phyloP scores from a whole-genome alignment of 805 yeast genomes.

The Grigorovia transvaalensis region DNA sequence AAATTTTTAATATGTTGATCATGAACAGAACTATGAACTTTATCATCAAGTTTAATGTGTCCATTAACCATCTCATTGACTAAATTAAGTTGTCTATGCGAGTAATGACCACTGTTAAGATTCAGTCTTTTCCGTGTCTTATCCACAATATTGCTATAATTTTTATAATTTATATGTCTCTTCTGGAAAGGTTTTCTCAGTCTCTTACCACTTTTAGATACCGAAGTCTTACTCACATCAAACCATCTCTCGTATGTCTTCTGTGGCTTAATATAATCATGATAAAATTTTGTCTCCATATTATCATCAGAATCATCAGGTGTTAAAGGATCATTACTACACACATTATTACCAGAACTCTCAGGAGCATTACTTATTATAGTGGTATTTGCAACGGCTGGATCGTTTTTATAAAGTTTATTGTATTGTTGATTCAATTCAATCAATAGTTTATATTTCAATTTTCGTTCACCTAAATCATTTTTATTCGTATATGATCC shows the following conservation, averaged over 20 bases:
- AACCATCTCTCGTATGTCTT: conserved; percentile 25
- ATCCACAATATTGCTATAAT: conserved; percentile 12
- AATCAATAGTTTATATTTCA: conserved; percentile 21
- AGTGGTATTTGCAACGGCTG: conserved; percentile 1
- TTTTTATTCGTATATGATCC: conserved; percentile 9
- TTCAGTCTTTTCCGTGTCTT: conserved; percentile 10
- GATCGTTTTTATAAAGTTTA: conserved; percentile 1
- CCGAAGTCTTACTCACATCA: conserved; percentile 1
- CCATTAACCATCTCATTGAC: conserved; percentile 10
- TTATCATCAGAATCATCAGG: conserved; percentile 11
- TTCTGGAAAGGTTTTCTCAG: conserved; percentile 10
- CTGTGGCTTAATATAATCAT: conserved; percentile 25
- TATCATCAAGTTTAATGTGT: conserved; percentile 3
- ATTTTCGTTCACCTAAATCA: conserved; percentile 15
- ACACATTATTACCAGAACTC: background rate
- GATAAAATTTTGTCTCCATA: conserved; percentile 17
- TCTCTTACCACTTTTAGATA: background rate
- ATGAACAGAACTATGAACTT: conserved; percentile 1
- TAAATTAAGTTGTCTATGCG: conserved; percentile 10
- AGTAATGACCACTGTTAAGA: conserved; percentile 1
- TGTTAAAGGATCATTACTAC: conserved; percentile 7
- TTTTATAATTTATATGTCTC: conserved; percentile 12
- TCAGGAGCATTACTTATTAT: background rate
- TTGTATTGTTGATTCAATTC: conserved; percentile 12
- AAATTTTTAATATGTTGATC: conserved; percentile 22